These are phyloP conservation scores for Ophiorrhiza pumila DNA, from an alignment of 257 asterid genomes.

Conservation along the genomic window DNA sequence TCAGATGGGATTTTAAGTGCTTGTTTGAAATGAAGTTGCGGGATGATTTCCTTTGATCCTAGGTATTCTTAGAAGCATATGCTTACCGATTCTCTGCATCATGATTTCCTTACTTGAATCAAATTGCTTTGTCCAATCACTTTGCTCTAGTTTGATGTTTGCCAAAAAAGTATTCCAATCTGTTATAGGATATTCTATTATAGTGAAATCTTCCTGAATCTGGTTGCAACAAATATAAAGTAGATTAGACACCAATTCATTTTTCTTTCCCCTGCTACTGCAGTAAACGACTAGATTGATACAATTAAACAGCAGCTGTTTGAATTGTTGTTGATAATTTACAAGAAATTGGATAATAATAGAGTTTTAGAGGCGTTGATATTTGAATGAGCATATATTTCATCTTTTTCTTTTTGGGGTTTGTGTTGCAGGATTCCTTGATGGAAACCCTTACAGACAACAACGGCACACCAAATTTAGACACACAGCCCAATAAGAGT, in stretches of 20 bases:
- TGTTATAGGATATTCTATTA: neutral
- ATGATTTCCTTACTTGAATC: neutral
- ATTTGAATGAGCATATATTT: neutral
- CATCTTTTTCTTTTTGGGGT: neutral
- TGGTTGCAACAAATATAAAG: neutral
- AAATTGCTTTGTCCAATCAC: neutral
- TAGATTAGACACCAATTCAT: neutral
- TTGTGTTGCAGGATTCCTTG: constrained; percentile 30
- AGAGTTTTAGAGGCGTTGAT: neutral
- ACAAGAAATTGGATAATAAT: neutral
- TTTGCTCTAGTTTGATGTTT: neutral
- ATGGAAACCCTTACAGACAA: constrained; percentile 47
- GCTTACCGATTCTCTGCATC: neutral
- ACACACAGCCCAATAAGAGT: constrained; percentile 49
- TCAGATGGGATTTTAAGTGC: neutral
- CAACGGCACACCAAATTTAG: constrained; percentile 45
- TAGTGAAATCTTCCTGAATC: neutral
- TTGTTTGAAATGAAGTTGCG: neutral
- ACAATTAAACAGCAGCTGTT: neutral
- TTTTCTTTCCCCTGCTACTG: neutral
- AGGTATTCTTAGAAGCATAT: neutral
- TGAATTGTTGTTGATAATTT: neutral
- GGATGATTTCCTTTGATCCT: neutral
- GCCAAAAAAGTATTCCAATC: neutral
- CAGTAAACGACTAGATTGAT: too few relatives aligned